phyloP scores from a whole-genome alignment of 805 yeast species.

The Monosporozyma siamensis region DNA sequence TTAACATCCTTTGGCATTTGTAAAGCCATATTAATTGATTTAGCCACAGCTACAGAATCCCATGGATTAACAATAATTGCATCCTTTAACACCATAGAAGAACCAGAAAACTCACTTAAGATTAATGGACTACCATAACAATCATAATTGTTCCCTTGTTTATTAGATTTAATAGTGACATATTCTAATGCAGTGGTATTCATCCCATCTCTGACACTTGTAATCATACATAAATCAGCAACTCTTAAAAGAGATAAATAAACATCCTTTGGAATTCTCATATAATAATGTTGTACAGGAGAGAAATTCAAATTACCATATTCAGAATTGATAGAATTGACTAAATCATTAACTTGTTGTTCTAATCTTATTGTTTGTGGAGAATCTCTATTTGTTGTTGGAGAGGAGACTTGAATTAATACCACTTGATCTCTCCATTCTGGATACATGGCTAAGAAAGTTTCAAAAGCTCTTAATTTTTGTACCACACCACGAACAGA shows the following conservation, averaged over 20 bases:
- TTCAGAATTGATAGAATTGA: constrained; percentile 71
- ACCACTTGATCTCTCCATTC: constrained; percentile 85
- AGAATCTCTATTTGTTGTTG: constrained; percentile 32
- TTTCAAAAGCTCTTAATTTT: constrained; percentile 83
- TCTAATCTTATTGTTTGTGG: constrained; percentile 52
- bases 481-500: constrained; percentile 89
- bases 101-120: constrained; percentile 88
- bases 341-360: constrained; percentile 72
- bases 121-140: constrained; percentile 58
- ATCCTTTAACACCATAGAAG: constrained; percentile 58
- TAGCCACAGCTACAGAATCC: constrained; percentile 92
- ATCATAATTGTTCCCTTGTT: constrained; percentile 12
- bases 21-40: constrained; percentile 63
- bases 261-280: constrained; percentile 79
- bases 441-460: constrained; percentile 82
- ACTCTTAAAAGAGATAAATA: constrained; percentile 79
- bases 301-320: constrained; percentile 75
- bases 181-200: constrained; percentile 91
- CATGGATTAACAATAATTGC: constrained; percentile 90
- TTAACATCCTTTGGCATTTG: constrained; percentile 42
- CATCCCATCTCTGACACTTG: constrained; percentile 92
- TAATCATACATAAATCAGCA: constrained; percentile 83
- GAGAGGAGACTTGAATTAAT: constrained; percentile 84
- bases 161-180: constrained; percentile 71
- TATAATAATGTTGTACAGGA: constrained; percentile 89